A percentile compares a stretch with the other conserved stretches of the same genome.
Evolutionary conservation across 192 early-diverging fungal genomes (phyloP).

Genomic region (Geranomyces michiganensis): DNA sequence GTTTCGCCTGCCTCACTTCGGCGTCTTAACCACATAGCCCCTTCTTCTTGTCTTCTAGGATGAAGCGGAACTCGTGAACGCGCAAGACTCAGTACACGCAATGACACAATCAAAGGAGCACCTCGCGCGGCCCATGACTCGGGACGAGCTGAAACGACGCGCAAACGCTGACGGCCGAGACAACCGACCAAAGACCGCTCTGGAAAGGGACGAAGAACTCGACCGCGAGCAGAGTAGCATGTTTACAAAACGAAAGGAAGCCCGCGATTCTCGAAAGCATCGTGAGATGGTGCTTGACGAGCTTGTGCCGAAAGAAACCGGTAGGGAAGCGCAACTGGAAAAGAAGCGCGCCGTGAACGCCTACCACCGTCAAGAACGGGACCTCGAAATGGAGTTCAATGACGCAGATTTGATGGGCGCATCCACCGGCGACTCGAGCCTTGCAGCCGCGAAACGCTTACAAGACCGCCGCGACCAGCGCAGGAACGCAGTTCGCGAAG

Average conservation of each 20-base stretch:
- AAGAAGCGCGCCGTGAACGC: slow-evolving; percentile 65
- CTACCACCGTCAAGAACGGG: slow-evolving; percentile 61
- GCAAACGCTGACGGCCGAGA: neutral
- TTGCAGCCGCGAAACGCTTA: slow-evolving; percentile 44
- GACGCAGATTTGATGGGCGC: slow-evolving; percentile 66
- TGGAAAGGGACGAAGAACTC: slow-evolving; percentile 41
- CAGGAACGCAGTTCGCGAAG: slow-evolving; percentile 31
- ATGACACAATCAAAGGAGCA: slow-evolving; percentile 47
- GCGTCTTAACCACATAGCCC: slow-evolving; percentile 1
- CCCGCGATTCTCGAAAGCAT: slow-evolving; percentile 40
- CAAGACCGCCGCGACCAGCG: slow-evolving; percentile 49
- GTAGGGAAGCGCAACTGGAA: slow-evolving; percentile 64
- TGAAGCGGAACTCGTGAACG: slow-evolving; percentile 55
- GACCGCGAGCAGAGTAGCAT: slow-evolving; percentile 35
- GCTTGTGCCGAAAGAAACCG: slow-evolving; percentile 67
- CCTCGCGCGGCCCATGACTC: slow-evolving; percentile 8
- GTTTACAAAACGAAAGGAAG: slow-evolving; percentile 20
- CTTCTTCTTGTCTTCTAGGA: slow-evolving; percentile 23
- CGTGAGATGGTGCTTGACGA: slow-evolving; percentile 68
- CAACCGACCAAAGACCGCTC: neutral
- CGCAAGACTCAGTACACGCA: slow-evolving; percentile 62
- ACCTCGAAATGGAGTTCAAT: slow-evolving; percentile 64
- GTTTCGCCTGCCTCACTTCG: neutral
- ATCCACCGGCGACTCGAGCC: slow-evolving; percentile 29
- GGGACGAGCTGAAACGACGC: slow-evolving; percentile 8